Conservation (phyloP, 208 protist species). For the Acanthamoeba royreba region DNA sequence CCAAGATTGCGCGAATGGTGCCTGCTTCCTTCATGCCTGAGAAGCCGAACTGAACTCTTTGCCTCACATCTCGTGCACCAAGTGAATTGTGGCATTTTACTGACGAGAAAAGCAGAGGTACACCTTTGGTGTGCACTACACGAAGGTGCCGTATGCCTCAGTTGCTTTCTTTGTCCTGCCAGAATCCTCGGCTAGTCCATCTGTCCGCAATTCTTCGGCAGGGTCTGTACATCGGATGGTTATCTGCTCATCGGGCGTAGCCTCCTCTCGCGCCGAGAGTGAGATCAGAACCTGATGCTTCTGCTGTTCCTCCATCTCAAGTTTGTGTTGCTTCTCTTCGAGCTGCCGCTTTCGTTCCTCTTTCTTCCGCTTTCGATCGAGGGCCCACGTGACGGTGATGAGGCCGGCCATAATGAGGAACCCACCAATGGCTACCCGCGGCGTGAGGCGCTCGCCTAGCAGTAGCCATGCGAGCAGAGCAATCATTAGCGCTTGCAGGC, state of each 20-base stretch:
- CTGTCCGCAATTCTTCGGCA: no score
- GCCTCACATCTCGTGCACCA: no score
- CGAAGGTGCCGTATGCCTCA: not conserved
- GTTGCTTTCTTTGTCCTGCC: not conserved
- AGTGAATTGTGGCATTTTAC: no score
- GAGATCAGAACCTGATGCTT: no score
- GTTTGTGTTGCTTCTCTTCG: no score
- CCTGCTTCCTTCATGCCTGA: not conserved
- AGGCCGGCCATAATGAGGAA: not conserved
- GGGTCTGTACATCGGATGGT: no score
- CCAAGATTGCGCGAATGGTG: constrained; percentile 26
- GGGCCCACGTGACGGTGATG: not conserved
- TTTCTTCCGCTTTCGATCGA: not conserved
- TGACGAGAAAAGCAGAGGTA: no score
- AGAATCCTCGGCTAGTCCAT: no score
- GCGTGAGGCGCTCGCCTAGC: not conserved
- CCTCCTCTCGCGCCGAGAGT: no score
- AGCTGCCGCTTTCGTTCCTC: not conserved
- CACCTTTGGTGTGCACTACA: not conserved
- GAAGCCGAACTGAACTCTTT: not conserved
- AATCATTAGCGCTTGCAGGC: not conserved
- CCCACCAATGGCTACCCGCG: not conserved
- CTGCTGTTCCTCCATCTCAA: no score
- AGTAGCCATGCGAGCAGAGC: not conserved
- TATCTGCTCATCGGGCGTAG: no score